Conservation (phyloP, 2,329 filamentous ascomycete species). For the Rosellinia necatrix region DNA sequence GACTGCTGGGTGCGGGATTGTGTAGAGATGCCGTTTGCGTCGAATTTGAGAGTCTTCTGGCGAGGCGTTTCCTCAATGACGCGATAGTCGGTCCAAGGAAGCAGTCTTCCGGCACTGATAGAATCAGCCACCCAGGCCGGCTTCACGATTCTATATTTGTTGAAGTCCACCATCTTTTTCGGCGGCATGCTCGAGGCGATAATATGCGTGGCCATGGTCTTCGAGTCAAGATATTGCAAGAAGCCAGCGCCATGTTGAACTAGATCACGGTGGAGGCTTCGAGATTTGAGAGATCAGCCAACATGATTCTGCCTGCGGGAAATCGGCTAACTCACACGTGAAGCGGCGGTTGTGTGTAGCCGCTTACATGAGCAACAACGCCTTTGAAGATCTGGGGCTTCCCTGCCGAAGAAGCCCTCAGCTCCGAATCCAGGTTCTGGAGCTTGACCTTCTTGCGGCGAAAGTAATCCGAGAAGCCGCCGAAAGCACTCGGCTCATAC, state of each 20-base stretch:
- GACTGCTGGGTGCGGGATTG: conserved; percentile 61
- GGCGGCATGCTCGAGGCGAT: conserved; percentile 88
- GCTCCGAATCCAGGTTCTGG: conserved; percentile 86
- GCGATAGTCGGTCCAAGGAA: conserved; percentile 86
- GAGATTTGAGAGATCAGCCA: conserved; percentile 33
- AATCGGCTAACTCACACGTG: conserved; percentile 62
- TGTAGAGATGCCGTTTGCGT: conserved; percentile 66
- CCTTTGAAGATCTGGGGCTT: conserved; percentile 89
- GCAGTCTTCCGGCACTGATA: conserved; percentile 74
- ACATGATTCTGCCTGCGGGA: neutral
- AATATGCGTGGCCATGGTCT: conserved; percentile 94
- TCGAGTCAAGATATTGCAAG: conserved; percentile 91
- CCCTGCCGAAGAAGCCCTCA: conserved; percentile 69
- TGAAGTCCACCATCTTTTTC: conserved; percentile 90
- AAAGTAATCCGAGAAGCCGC: conserved; percentile 90
- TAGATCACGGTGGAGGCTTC: conserved; percentile 78
- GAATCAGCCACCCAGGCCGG: conserved; percentile 95
- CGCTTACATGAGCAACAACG: conserved; percentile 88
- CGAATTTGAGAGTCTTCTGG: conserved; percentile 74
- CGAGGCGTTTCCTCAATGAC: conserved; percentile 82
- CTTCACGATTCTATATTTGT: conserved; percentile 87
- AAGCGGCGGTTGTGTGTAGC: conserved; percentile 92
- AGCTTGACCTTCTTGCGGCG: conserved; percentile 95
- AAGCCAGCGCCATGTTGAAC: conserved; percentile 95
- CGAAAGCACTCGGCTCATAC: conserved; percentile 84